Conservation (phyloP, 805 yeast species). For the Jamesozyma spencerorum region DNA sequence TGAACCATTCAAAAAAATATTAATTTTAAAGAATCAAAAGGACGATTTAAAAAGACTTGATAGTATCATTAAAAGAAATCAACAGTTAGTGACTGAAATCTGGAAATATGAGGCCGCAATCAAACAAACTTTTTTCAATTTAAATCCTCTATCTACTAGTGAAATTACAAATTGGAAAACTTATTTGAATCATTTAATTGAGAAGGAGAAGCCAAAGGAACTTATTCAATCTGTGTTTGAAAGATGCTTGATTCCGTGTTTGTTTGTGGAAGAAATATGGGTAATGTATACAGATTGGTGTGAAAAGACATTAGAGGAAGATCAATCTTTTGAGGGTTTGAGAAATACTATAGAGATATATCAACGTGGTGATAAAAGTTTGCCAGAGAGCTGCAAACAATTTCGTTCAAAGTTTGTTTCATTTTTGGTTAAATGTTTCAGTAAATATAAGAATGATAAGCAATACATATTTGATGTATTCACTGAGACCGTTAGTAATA, state of each 20-base stretch:
- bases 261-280: slow-evolving; percentile 58
- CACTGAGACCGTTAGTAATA: slow-evolving; percentile 9
- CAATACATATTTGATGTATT: slow-evolving; percentile 10
- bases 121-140: slow-evolving; percentile 47
- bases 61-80: slow-evolving; percentile 37
- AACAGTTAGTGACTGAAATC: slow-evolving; percentile 40
- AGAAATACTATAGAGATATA: slow-evolving; percentile 35
- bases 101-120: slow-evolving; percentile 70
- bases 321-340: neutral
- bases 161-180: slow-evolving; percentile 47
- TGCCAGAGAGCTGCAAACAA: slow-evolving; percentile 22
- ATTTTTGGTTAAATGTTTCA: slow-evolving; percentile 13
- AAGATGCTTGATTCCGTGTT: slow-evolving; percentile 63
- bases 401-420: slow-evolving; percentile 15
- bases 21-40: slow-evolving; percentile 5
- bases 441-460: slow-evolving; percentile 5
- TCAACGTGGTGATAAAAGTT: slow-evolving; percentile 40
- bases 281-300: slow-evolving; percentile 48
- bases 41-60: slow-evolving; percentile 28
- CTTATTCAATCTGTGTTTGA: slow-evolving; percentile 49
- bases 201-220: slow-evolving; percentile 20
- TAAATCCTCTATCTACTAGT: slow-evolving; percentile 36
- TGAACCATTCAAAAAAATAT: slow-evolving; percentile 36
- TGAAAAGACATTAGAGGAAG: neutral
- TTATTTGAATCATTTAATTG: slow-evolving; percentile 51